These are phyloP conservation scores for Fusarium sulawesiense DNA, from an alignment of 2,329 filamentous ascomycete genomes.

Conservation along the genomic window DNA sequence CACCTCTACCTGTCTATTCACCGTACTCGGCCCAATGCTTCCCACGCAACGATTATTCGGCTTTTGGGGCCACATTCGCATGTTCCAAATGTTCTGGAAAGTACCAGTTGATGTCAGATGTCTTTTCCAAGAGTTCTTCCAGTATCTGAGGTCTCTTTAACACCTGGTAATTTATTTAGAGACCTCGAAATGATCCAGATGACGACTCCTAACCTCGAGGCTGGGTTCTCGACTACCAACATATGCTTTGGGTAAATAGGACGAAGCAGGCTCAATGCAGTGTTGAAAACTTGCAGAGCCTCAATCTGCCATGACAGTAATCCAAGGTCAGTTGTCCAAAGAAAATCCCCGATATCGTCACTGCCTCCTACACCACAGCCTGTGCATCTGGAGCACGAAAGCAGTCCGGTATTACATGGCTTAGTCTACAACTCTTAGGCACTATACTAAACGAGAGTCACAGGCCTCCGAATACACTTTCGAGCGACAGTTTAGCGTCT, in stretches of 20 bases:
- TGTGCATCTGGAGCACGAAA: neutral
- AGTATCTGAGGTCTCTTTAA: rapidly evolving
- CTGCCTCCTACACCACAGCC: neutral
- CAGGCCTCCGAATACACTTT: neutral
- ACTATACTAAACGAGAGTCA: neutral
- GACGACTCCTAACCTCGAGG: neutral
- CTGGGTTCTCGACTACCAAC: too few species aligned
- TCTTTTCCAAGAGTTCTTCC: rapidly evolving
- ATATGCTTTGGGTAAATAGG: neutral
- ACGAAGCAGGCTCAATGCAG: neutral
- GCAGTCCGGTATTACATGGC: neutral
- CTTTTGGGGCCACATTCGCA: neutral
- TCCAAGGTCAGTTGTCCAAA: neutral
- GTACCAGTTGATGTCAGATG: rapidly evolving
- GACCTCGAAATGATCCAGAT: neutral
- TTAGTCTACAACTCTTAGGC: neutral
- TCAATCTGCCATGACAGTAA: neutral
- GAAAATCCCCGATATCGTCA: neutral
- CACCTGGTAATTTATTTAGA: neutral
- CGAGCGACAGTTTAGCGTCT: neutral
- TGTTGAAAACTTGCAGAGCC: neutral
- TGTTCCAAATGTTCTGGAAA: too few species aligned
- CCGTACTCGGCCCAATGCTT: too few species aligned
- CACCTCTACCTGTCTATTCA: neutral
- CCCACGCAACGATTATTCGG: neutral